Conservation (phyloP, 2,329 filamentous ascomycete genomes). For the Claviceps purpurea region DNA sequence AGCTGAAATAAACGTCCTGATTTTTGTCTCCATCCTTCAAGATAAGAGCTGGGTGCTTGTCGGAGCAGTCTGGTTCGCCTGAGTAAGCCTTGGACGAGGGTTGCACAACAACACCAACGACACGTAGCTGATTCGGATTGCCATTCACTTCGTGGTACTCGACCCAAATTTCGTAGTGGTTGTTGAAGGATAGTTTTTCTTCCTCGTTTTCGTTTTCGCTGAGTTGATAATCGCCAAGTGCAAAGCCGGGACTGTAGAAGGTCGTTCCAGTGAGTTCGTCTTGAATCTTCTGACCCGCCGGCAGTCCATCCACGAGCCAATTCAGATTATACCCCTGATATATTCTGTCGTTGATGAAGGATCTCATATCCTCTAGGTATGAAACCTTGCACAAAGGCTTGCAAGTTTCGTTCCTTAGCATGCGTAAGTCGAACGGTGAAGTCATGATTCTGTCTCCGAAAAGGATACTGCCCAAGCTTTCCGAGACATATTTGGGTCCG, state of each 20-base stretch:
- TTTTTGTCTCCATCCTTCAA: conserved; percentile 44
- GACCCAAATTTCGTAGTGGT: conserved; percentile 88
- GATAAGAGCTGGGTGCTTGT: conserved; percentile 41
- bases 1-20: conserved; percentile 66
- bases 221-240: conserved; percentile 22
- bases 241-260: conserved; percentile 86
- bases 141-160: conserved; percentile 76
- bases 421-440: conserved; percentile 82
- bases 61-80: conserved; percentile 50
- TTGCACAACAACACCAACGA: conserved; percentile 84
- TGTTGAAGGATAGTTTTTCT: conserved; percentile 58
- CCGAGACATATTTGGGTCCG: conserved; percentile 66
- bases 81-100: conserved; percentile 57
- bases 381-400: conserved; percentile 60
- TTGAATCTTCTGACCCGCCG: conserved; percentile 69
- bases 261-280: conserved; percentile 64
- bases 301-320: conserved; percentile 89
- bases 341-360: conserved; percentile 76
- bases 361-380: conserved; percentile 50
- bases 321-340: conserved; percentile 81
- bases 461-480: conserved; percentile 79
- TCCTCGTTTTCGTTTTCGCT: conserved; percentile 47
- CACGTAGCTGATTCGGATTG: conserved; percentile 57
- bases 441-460: conserved; percentile 96
- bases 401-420: conserved; percentile 79